Evolutionary conservation across 768 basidiomycete genomes (phyloP).

Genomic region (Coprinopsis sp.): DNA sequence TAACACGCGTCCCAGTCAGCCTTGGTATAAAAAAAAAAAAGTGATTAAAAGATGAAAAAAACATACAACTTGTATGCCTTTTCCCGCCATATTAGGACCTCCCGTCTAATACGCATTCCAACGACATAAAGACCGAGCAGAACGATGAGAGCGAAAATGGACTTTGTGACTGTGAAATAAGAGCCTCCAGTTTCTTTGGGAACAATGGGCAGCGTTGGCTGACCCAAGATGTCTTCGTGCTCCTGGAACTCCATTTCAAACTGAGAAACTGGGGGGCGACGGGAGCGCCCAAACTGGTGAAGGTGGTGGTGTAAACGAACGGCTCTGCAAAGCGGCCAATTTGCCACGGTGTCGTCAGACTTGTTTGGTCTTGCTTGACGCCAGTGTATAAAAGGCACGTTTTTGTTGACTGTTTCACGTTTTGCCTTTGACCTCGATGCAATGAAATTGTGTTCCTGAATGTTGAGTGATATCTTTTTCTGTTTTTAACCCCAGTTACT

Average conservation of each 20-base stretch:
- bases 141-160: constrained; percentile 30
- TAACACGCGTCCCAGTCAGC: constrained; percentile 13
- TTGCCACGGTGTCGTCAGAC: not conserved
- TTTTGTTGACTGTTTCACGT: constrained; percentile 9
- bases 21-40: constrained; percentile 5
- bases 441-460: constrained; percentile 8
- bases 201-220: constrained; percentile 38
- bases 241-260: constrained; percentile 55
- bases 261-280: constrained; percentile 22
- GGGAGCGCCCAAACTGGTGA: constrained; percentile 22
- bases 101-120: constrained; percentile 37
- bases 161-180: constrained; percentile 36
- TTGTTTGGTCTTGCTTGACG: constrained; percentile 31
- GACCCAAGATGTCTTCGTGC: constrained; percentile 68
- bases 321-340: not conserved
- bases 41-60: not conserved
- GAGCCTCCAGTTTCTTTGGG: constrained; percentile 24
- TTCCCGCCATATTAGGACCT: constrained; percentile 57
- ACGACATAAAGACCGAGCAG: constrained; percentile 35
- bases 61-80: constrained; percentile 61
- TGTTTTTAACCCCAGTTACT: constrained; percentile 48
- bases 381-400: constrained; percentile 14
- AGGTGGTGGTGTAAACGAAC: not conserved
- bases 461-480: constrained; percentile 14
- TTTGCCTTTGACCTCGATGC: constrained; percentile 10